These are phyloP conservation scores for Cytospora schulzeri DNA, from an alignment of 2,329 filamentous ascomycete species.

Conservation along the genomic window DNA sequence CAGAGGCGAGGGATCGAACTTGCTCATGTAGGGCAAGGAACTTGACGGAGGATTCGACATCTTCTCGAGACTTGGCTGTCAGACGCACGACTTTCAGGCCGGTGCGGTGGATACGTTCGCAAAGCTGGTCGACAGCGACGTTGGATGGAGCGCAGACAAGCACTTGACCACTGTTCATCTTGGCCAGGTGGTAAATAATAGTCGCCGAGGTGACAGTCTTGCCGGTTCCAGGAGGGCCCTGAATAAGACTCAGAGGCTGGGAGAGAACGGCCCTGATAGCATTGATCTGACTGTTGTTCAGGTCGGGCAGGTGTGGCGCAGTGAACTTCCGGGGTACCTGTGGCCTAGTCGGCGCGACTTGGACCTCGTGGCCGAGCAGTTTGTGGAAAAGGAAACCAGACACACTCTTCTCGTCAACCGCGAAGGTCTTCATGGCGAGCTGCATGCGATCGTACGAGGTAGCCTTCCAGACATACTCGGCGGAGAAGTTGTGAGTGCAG, in stretches of 20 bases:
- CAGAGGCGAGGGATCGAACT: constrained; percentile 79
- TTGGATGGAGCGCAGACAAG: constrained; percentile 97
- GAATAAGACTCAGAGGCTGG: constrained; percentile 91
- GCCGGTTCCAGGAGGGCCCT: constrained; percentile 93
- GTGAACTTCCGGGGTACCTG: constrained; percentile 96
- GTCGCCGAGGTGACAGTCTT: constrained; percentile 99
- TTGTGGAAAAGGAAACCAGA: constrained; percentile 99
- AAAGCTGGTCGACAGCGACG: constrained; percentile 96
- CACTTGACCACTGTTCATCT: constrained; percentile 92
- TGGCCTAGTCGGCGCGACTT: constrained; percentile 92
- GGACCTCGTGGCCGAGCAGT: constrained; percentile 91
- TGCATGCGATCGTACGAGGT: constrained; percentile 99
- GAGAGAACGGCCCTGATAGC: constrained; percentile 95
- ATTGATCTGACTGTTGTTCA: constrained; percentile 94
- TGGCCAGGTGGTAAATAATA: constrained; percentile 96
- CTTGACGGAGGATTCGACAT: constrained; percentile 97
- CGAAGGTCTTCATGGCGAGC: constrained; percentile 98
- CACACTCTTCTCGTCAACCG: constrained; percentile 95
- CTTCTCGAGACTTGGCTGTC: constrained; percentile 97
- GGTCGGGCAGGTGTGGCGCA: constrained; percentile 87
- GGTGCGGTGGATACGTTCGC: constrained; percentile 92
- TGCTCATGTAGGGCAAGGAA: constrained; percentile 96
- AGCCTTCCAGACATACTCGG: constrained; percentile 99
- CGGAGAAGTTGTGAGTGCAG: constrained; percentile 96
- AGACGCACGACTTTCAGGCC: constrained; percentile 95